Percentiles rank a stretch among this genome's conserved stretches.
Evolutionary conservation across 306 rosid species (phyloP).

Genomic region (Pyrus communis): DNA sequence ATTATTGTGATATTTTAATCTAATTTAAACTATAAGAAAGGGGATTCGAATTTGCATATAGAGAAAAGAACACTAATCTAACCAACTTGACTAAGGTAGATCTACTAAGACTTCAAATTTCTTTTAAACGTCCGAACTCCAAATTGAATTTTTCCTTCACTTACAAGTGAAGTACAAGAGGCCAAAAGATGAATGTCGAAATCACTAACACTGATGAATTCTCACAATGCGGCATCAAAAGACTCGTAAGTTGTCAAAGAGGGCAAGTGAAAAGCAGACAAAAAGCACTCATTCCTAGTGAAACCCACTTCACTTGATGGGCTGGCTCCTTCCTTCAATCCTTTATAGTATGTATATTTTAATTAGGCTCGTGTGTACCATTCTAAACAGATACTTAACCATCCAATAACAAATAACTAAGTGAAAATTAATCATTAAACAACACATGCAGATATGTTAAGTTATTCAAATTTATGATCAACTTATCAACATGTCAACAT

Average conservation of each 20-base stretch:
- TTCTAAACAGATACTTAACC: slow-evolving; percentile 7
- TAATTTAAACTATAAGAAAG: too few species aligned
- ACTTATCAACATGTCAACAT: neutral
- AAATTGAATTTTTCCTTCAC: neutral
- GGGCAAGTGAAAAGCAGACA: slow-evolving; percentile 12
- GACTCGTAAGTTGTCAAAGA: neutral
- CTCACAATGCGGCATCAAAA: neutral
- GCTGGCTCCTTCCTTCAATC: slow-evolving; percentile 7
- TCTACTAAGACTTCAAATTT: neutral
- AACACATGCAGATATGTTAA: neutral
- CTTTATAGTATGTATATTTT: neutral
- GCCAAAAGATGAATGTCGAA: neutral
- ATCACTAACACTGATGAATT: neutral
- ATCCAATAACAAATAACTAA: neutral
- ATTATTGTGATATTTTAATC: too few species aligned
- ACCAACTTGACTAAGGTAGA: too few species aligned
- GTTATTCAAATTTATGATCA: too few species aligned
- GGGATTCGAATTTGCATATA: fast-evolving
- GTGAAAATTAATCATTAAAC: neutral
- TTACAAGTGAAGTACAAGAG: neutral
- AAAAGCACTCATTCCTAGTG: slow-evolving; percentile 17
- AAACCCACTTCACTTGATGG: slow-evolving; percentile 10
- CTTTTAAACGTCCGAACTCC: neutral
- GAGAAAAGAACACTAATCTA: fast-evolving
- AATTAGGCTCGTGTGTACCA: neutral